Evolutionary conservation across 345 rosid genomes (phyloP), one percentile per base, ranked within the genome.

Genomic region (Salix arbutifolia): DNA sequence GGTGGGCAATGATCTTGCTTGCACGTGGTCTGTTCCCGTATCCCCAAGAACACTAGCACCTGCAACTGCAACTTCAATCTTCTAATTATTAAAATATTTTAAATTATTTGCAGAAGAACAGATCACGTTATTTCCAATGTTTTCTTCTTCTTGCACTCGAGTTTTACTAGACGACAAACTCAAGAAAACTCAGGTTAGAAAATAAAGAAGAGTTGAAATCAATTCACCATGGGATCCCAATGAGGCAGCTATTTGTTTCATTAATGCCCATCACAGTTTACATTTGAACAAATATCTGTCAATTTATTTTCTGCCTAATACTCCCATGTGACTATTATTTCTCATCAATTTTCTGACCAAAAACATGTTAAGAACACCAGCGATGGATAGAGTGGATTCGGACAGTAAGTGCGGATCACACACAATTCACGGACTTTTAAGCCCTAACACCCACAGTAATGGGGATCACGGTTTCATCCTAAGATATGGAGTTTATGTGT

Each of bases 1-100:
- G 85, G 79, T 87, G 88, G 88, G 76, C 87, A 84, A 75, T 76
- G 82, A 82, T 86, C 83, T 85, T 83, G 83, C 48, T 74, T 77
- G 82, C 89, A 87, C 85, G 88, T 89, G 94, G 88, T 69, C 72
- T 85, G 40, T 67, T 75, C 87, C 85, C 83, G 40, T 84, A 40
- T 66, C 77, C 77, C 79, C 75, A 76, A 78, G 85, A 82, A 81
- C 90, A 85, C 77, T 76, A 87, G 73, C 87, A 78, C 79, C 90
- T 79, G 89, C 88, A 74, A 74, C 90, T 79, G 89, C 88, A 74
- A 74, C 77, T 79, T 81, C 75, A 69, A 52, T 79, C 84, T 78
- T 82, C 77, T 78, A 56, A 35, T 75, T 61, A 66, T 76, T 76
- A 48, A 64, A 68, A 11, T 69, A 21, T 42, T 66, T 72, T 72